Conservation (phyloP, 192 early-diverging fungal species). For the Podila epicladia region DNA sequence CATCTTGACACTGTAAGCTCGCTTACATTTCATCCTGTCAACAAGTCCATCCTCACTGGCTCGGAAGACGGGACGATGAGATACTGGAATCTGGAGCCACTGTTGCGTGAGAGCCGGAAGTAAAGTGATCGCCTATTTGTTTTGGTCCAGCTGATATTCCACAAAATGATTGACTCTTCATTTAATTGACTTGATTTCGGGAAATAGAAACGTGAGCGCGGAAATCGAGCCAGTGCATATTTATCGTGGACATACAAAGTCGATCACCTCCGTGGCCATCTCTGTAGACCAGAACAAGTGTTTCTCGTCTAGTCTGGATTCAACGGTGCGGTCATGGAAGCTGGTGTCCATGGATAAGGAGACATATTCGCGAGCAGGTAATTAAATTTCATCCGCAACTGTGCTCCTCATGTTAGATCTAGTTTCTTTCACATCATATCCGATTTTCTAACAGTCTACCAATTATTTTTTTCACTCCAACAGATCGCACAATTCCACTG, state of each 20-base stretch:
- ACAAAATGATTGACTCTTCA: not conserved
- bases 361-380: constrained; percentile 65
- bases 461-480: too few relatives aligned
- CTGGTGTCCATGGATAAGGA: constrained; percentile 64
- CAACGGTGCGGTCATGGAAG: constrained; percentile 73
- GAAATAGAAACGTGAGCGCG: not conserved
- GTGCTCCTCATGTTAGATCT: not conserved
- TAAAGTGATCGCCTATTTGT: not conserved
- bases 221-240: constrained; percentile 78
- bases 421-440: not conserved
- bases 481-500: constrained; percentile 62
- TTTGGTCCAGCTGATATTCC: not conserved
- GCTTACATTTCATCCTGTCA: constrained; percentile 50
- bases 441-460: not conserved
- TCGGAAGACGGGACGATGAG: constrained; percentile 86
- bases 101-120: constrained; percentile 50
- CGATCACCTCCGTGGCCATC: constrained; percentile 74
- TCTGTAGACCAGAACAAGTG: constrained; percentile 64
- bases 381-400: not conserved
- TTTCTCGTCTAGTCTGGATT: constrained; percentile 80
- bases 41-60: constrained; percentile 69
- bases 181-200: not conserved
- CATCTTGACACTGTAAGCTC: constrained; percentile 42
- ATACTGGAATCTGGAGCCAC: constrained; percentile 74
- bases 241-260: constrained; percentile 78